Evolutionary conservation across 768 basidiomycete species (phyloP).

Genomic region (Tulasnella sp.): DNA sequence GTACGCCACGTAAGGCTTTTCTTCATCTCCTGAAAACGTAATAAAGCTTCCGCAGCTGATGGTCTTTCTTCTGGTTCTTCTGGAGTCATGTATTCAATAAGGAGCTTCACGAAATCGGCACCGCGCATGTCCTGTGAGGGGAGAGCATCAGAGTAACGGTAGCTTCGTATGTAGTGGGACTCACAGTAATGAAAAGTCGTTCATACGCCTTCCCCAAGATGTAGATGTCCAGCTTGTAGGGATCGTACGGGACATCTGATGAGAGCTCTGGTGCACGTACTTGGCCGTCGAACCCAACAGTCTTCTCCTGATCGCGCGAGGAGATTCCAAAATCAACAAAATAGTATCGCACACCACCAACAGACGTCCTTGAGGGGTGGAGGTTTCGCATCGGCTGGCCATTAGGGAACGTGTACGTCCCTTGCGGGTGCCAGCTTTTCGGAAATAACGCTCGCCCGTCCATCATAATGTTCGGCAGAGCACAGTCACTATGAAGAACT

Average conservation of each 20-base stretch:
- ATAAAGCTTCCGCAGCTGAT: neutral
- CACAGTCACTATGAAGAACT: constrained; percentile 9
- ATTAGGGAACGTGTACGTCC: neutral
- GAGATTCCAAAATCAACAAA: constrained; percentile 13
- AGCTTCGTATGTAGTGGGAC: neutral
- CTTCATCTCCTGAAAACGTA: neutral
- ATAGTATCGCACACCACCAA: constrained; percentile 2
- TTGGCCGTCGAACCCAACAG: neutral
- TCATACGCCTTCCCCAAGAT: neutral
- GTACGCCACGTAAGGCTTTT: neutral
- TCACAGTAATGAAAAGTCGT: neutral
- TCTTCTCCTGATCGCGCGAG: neutral
- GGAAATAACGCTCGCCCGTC: neutral
- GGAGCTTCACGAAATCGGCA: neutral
- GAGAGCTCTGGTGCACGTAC: neutral
- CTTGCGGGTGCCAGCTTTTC: neutral
- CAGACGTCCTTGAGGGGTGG: neutral
- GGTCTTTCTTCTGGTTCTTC: neutral
- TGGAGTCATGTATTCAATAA: neutral
- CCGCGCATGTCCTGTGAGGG: neutral
- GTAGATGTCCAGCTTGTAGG: constrained; percentile 6
- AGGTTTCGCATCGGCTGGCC: neutral
- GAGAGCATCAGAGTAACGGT: neutral
- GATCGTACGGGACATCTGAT: neutral
- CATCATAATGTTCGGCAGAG: constrained; percentile 4